These are phyloP conservation scores for Dothistroma pini DNA, from an alignment of 2,329 filamentous ascomycete species.

Conservation along the genomic window DNA sequence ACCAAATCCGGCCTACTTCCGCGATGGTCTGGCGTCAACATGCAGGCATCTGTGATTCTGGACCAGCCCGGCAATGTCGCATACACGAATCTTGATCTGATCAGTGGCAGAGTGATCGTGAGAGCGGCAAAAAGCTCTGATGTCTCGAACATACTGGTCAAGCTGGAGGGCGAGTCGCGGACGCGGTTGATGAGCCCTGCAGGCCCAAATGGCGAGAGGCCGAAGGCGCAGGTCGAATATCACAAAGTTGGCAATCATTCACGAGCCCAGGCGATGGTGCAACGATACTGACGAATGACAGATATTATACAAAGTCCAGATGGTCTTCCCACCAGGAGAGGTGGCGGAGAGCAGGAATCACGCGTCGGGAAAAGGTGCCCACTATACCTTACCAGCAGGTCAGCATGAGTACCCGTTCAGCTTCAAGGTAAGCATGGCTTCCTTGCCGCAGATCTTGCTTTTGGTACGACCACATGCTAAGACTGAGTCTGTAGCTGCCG, in stretches of 20 bases:
- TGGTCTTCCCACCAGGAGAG: constrained; percentile 45
- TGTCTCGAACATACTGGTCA: constrained; percentile 63
- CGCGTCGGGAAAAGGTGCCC: constrained; percentile 36
- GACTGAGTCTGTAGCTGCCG: constrained; percentile 38
- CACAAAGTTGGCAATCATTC: constrained; percentile 43
- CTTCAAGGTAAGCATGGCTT: constrained; percentile 61
- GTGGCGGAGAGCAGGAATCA: constrained; percentile 37
- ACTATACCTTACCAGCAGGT: constrained; percentile 62
- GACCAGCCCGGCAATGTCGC: constrained; percentile 30
- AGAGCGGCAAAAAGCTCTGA: constrained; percentile 43
- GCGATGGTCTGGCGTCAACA: constrained; percentile 1
- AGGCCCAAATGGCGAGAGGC: constrained; percentile 41
- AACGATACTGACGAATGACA: constrained; percentile 39
- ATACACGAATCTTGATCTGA: constrained; percentile 69
- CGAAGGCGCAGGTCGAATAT: constrained; percentile 47
- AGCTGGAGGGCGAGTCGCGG: constrained; percentile 74
- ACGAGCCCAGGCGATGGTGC: neutral
- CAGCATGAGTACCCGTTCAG: constrained; percentile 73
- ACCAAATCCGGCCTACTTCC: too few species aligned
- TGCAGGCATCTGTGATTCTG: constrained; percentile 30
- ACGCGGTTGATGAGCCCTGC: constrained; percentile 59
- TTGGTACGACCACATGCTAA: neutral
- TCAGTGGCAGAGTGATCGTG: constrained; percentile 56
- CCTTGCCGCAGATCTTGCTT: neutral
- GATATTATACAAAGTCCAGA: constrained; percentile 69